Evolutionary conservation across 2,329 filamentous ascomycete species (phyloP).

Genomic region (Stachybotrys chartarum): DNA sequence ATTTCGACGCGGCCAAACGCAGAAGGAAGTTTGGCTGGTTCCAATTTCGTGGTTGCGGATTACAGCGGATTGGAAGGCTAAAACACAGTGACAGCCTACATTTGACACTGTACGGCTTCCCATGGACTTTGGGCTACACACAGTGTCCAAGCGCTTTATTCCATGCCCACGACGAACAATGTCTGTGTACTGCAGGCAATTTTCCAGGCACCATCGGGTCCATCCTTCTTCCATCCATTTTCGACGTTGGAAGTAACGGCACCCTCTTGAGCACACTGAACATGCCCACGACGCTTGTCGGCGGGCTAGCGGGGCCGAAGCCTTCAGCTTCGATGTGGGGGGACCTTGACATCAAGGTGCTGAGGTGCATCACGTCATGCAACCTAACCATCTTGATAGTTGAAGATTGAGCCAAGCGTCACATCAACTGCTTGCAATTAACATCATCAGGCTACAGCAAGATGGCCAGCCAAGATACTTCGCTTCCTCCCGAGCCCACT

Average conservation of each 20-base stretch:
- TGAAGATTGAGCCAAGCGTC: background rate
- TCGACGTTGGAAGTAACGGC: too few species aligned
- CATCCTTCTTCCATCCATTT: too few species aligned
- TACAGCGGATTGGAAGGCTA: background rate
- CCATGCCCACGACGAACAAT: too few species aligned
- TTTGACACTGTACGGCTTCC: background rate
- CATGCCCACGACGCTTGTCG: too few species aligned
- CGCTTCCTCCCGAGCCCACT: conserved; percentile 36
- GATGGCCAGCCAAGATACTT: conserved; percentile 42
- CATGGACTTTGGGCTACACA: background rate
- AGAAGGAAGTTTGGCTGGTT: background rate
- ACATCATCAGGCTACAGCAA: background rate
- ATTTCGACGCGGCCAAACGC: background rate
- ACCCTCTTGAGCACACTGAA: too few species aligned
- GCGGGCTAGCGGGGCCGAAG: background rate
- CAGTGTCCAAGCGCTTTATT: too few species aligned
- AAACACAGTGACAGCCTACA: background rate
- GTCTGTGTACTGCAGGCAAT: too few species aligned
- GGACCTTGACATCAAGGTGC: background rate
- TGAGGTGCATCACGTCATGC: background rate
- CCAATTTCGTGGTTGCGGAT: background rate
- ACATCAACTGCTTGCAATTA: background rate
- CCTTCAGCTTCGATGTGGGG: background rate
- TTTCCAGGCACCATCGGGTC: too few species aligned
- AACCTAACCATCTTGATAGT: background rate